Base-by-base conservation (phyloP, 2,329 filamentous ascomycete genomes). In the Fusarium praegraminearum region DNA sequence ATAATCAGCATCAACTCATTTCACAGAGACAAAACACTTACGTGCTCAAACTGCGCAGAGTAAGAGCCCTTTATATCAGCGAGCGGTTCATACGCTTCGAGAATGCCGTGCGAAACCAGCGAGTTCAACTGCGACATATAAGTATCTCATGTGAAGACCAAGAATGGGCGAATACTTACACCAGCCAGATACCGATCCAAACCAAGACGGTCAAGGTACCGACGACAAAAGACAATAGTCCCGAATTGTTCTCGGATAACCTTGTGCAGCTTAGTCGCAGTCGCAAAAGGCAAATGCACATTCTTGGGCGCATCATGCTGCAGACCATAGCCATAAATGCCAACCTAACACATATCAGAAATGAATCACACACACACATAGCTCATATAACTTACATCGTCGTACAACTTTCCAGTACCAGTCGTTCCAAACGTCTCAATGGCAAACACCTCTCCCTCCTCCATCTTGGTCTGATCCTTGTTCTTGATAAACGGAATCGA, bases 381-480 rank as follows among this genome's bases (percentile, higher is more conserved):
- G 1, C 1, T 10, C 3, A 30, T 1, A 2, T 9, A 11, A 73
- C 77, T 72, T 80, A 93, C 91, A 81, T 96, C 92, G 73, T 97
- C 93, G 70, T 87, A 84, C 44, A 95, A 89, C 75, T 91, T 90
- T 66, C 93, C 94, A 75, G 91, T 92, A 62, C 94, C 94, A 15
- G 94, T 97, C 76, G 90, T 94, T 36, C 94, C 94, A 78, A 97
- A 97, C 0, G 94, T 97, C 82, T 97, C 94, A 72, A 97, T 97
- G 64, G 94, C 94, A 79, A 95, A 97, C 20, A 93, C 88, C 74
- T 97, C 94, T 36, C 93, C 93, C 80, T 97, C 94, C 80, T 97
- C 94, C 94, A 97, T 97, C 85, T 97, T 97, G 40, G 93, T 96
- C 77, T 90, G 88, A 73, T 96, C 92, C 51, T 85, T 85, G 61